Percentiles rank a stretch among this genome's conserved stretches.
Evolutionary conservation across 495 filamentous ascomycete genomes (phyloP).

Genomic region (Pseudoneurospora amorphoporcata): DNA sequence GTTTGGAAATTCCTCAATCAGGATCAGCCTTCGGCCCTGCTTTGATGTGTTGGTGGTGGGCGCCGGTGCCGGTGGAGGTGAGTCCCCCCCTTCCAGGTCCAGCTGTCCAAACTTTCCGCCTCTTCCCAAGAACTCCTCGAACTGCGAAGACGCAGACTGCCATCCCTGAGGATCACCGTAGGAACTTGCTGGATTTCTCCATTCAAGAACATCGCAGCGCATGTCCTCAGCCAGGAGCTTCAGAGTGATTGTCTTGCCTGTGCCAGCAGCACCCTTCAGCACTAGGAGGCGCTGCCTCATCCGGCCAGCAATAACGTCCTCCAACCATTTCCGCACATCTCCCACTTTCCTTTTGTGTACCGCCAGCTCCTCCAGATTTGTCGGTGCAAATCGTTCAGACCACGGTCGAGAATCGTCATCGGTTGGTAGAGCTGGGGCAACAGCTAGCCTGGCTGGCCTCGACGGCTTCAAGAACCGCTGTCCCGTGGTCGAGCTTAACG

Average conservation of each 20-base stretch:
- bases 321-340: constrained; percentile 76
- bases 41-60: not conserved
- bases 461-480: constrained; percentile 30
- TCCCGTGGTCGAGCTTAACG: constrained; percentile 12
- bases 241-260: constrained; percentile 85
- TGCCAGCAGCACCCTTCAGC: constrained; percentile 83
- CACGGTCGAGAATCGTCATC: constrained; percentile 55
- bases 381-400: constrained; percentile 74
- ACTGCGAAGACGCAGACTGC: constrained; percentile 59
- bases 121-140: constrained; percentile 81
- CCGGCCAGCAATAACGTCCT: constrained; percentile 55
- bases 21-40: constrained; percentile 43
- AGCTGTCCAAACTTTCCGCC: constrained; percentile 71
- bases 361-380: constrained; percentile 66
- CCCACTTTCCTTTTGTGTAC: constrained; percentile 89
- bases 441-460: constrained; percentile 1
- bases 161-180: constrained; percentile 45
- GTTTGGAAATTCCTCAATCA: constrained; percentile 93
- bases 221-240: constrained; percentile 62
- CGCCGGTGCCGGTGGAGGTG: constrained; percentile 9
- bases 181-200: constrained; percentile 68
- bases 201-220: constrained; percentile 69
- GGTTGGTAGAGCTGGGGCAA: constrained; percentile 3
- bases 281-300: constrained; percentile 62
- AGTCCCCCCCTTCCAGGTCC: constrained; percentile 41